Conservation (phyloP, 345 rosid species). For the Lumnitzera racemosa region DNA sequence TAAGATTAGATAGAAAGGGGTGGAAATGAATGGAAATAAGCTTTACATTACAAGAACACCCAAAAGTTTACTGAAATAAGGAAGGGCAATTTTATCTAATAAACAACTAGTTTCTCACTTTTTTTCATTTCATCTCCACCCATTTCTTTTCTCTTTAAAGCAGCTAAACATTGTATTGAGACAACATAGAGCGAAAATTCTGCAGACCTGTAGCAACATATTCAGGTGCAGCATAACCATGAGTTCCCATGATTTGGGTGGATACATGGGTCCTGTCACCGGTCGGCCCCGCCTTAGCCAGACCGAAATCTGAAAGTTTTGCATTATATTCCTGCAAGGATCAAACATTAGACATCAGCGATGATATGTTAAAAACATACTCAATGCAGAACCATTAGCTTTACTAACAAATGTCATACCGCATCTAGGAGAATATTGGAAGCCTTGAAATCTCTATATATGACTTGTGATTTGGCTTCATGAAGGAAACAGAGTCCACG, state of each 20-base stretch:
- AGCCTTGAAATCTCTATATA: slow-evolving; percentile 89
- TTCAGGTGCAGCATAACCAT: slow-evolving; percentile 96
- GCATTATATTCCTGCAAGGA: slow-evolving; percentile 75
- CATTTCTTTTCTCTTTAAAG: slow-evolving; percentile 2
- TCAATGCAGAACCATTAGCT: background rate
- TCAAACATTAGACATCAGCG: slow-evolving; percentile 8
- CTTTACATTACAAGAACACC: no score
- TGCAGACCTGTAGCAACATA: slow-evolving; percentile 89
- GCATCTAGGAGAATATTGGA: slow-evolving; percentile 81
- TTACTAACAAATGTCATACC: slow-evolving; percentile 28
- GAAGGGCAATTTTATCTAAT: no score
- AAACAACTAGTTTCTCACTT: no score
- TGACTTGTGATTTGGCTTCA: slow-evolving; percentile 82
- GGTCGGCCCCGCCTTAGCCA: slow-evolving; percentile 98
- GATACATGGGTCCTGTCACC: slow-evolving; percentile 97
- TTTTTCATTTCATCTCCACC: no score
- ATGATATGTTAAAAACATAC: background rate
- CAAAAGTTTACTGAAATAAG: no score
- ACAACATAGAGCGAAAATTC: background rate
- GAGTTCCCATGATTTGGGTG: slow-evolving; percentile 97
- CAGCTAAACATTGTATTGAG: background rate
- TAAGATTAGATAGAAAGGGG: no score
- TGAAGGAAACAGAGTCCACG: slow-evolving; percentile 90
- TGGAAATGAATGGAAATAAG: no score
- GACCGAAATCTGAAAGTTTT: slow-evolving; percentile 87